Evolutionary conservation across 2,329 filamentous ascomycete species (phyloP).

Genomic region (Hypoxylon sp.): DNA sequence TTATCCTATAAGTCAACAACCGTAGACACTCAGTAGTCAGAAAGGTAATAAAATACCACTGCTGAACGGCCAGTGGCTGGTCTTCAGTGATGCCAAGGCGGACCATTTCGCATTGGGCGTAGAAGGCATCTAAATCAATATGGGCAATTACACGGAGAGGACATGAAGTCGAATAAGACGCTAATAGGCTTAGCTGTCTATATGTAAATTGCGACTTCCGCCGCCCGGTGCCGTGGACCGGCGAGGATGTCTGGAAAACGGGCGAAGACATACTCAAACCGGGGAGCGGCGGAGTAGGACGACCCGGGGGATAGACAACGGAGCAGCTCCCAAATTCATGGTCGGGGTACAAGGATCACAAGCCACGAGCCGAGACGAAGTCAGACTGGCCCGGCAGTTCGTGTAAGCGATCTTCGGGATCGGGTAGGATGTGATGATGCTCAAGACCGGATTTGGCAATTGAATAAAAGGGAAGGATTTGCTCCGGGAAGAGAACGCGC

Average conservation of each 20-base stretch:
- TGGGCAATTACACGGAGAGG: constrained; percentile 91
- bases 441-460: constrained; percentile 24
- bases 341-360: constrained; percentile 25
- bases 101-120: constrained; percentile 95
- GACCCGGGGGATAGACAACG: constrained; percentile 9
- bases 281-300: constrained; percentile 14
- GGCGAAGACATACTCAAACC: constrained; percentile 40
- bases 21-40: constrained; percentile 5
- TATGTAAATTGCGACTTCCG: constrained; percentile 83
- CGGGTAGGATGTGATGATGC: constrained; percentile 16
- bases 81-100: constrained; percentile 81
- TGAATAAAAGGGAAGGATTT: constrained; percentile 17
- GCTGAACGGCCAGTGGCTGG: constrained; percentile 90
- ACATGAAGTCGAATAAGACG: constrained; percentile 77
- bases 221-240: constrained; percentile 52
- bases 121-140: constrained; percentile 97
- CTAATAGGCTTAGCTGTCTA: constrained; percentile 83
- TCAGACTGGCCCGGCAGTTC: constrained; percentile 23
- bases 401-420: constrained; percentile 22
- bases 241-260: constrained; percentile 57
- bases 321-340: constrained; percentile 31
- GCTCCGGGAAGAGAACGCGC: constrained; percentile 16
- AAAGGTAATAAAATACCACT: constrained; percentile 73
- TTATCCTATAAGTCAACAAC: constrained; percentile 35
- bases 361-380: constrained; percentile 10